phyloP scores from a whole-genome alignment of 192 early-diverging fungal genomes.

The Coemansia sp. region DNA sequence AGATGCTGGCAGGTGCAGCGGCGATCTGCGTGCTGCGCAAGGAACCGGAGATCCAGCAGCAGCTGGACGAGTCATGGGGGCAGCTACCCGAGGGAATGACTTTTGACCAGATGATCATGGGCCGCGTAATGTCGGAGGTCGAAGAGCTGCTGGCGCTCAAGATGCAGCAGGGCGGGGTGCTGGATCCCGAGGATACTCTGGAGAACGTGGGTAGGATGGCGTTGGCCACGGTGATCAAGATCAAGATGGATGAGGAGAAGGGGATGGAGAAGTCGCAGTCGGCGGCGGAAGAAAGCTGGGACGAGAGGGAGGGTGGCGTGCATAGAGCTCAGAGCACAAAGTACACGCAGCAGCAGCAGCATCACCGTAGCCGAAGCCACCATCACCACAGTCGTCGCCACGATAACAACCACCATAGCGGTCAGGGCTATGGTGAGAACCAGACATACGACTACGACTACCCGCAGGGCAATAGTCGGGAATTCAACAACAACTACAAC shows the following conservation, averaged over 20 bases:
- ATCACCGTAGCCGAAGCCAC: not conserved
- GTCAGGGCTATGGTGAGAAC: not conserved
- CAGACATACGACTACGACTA: constrained; percentile 1
- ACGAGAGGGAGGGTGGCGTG: not conserved
- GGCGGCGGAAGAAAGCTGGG: not conserved
- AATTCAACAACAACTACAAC: constrained; percentile 5
- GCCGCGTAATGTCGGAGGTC: constrained; percentile 34
- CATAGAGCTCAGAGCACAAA: constrained; percentile 9
- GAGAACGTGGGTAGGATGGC: constrained; percentile 41
- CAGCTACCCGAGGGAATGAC: constrained; percentile 27
- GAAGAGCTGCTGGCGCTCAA: constrained; percentile 33
- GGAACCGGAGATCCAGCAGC: constrained; percentile 20
- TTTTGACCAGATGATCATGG: constrained; percentile 43
- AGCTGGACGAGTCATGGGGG: constrained; percentile 11
- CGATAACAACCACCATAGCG: not conserved
- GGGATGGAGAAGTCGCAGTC: not conserved
- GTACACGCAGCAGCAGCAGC: not conserved
- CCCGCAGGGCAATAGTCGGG: not conserved
- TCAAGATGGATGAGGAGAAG: constrained; percentile 44
- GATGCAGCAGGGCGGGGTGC: constrained; percentile 5
- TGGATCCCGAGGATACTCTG: constrained; percentile 37
- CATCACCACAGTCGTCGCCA: not conserved
- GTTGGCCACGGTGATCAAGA: constrained; percentile 43
- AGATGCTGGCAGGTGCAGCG: constrained; percentile 40
- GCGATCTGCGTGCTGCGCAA: constrained; percentile 36